Evolutionary conservation across 805 yeast genomes (phyloP), one percentile per base, ranked within the genome.

Genomic region (Nakazawaea anatomiae): DNA sequence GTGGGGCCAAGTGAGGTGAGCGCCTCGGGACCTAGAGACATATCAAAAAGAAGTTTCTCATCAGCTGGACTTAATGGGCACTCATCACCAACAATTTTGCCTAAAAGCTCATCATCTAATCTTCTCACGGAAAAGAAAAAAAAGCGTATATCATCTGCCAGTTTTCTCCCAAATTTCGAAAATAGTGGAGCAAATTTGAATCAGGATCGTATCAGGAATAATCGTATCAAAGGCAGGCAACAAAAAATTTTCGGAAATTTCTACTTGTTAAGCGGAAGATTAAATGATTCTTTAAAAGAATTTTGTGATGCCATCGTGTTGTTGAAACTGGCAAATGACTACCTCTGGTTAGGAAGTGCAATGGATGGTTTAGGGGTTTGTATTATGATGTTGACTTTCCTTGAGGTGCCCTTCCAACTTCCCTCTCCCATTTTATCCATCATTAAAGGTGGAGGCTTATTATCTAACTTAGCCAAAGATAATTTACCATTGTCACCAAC

Each of bases 311-410:
- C 97, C 0, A 74, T 85, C 1, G 59, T 70, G 2, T 68, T 76
- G 28, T 67, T 89, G 49, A 81, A 80, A 53, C 72, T 78, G 10
- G 72, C 83, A 2, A 81, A 81, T 47, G 99, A 94, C 63, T 77
- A 79, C 58, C 69, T 94, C 7, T 94, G 98, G 98, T 73, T 89
- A 11, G 98, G 85, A 0, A 84, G 92, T 31, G 82, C 96, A 0
- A 63, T 92, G n/a, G 97, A 90, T 58, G 89, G 91, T 0, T 69
- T 90, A 9, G 86, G 85, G 0, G 80, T 88, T 1, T 79, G 87
- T 53, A 64, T 85, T 40, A 64, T 85, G 5, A 64, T 90, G 49
- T 69, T 88, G 46, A 74, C 84, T 10, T 82, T 73, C 57, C 63
- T 85, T 12, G 81, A 76, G 30, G 68, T 74, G 2, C 76, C 83